Conservation (phyloP, 352 stramenopile genomes). For the Blastocystis sp. region DNA sequence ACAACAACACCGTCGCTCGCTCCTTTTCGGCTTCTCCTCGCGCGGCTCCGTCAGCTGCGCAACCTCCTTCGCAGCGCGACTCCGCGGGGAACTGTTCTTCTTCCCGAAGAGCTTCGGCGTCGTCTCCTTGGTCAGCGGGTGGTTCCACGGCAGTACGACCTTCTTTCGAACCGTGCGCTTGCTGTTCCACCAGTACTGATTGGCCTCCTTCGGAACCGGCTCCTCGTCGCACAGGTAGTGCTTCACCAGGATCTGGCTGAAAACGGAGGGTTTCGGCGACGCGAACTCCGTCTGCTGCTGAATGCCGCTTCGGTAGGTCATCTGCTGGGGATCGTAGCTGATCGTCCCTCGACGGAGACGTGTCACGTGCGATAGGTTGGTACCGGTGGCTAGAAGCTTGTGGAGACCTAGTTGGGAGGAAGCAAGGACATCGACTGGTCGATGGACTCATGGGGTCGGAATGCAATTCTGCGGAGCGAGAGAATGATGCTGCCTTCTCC, state of each 20-base stretch:
- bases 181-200: slow-evolving; percentile 5
- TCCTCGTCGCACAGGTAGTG: not conserved
- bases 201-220: not conserved
- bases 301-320: not conserved
- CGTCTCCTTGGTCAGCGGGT: not conserved
- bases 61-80: not conserved
- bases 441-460: too few relatives aligned
- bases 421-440: too few relatives aligned
- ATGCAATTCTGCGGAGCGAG: too few relatives aligned
- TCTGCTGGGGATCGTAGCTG: not conserved
- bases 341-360: not conserved
- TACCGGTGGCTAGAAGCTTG: too few relatives aligned
- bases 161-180: not conserved
- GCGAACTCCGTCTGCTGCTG: not conserved
- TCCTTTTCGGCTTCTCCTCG: not conserved
- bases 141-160: slow-evolving; percentile 3
- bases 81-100: not conserved
- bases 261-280: not conserved
- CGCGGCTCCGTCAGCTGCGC: not conserved
- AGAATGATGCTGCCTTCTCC: not conserved
- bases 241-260: not conserved
- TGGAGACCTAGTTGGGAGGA: too few relatives aligned
- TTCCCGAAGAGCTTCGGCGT: too few relatives aligned
- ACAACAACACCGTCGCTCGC: not conserved
- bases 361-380: not conserved